These are phyloP conservation scores for Scutellaria galericulata DNA, from an alignment of 257 asterid genomes.

Conservation along the genomic window DNA sequence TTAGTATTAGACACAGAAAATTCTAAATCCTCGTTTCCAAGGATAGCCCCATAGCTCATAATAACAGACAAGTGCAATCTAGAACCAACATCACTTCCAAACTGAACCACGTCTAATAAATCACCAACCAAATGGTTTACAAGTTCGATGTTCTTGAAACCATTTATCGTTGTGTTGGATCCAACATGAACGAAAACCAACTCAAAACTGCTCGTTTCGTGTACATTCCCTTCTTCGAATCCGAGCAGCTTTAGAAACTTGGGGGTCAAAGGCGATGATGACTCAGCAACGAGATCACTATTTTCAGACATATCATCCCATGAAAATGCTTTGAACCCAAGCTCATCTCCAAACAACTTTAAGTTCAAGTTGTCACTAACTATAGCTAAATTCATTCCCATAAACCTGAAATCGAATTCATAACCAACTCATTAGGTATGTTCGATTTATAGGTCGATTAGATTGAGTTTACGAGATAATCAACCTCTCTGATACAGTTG, in stretches of 20 bases:
- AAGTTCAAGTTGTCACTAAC: slow-evolving; percentile 52
- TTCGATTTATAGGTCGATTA: not conserved
- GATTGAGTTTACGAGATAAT: slow-evolving; percentile 10
- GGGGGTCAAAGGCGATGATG: slow-evolving; percentile 43
- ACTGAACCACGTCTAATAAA: slow-evolving; percentile 43
- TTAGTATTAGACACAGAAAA: slow-evolving; percentile 42
- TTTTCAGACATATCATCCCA: slow-evolving; percentile 44
- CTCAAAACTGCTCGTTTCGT: slow-evolving; percentile 61
- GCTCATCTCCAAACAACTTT: slow-evolving; percentile 55
- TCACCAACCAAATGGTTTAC: slow-evolving; percentile 65
- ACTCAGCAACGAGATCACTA: slow-evolving; percentile 29
- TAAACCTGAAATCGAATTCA: slow-evolving; percentile 60
- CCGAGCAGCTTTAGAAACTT: slow-evolving; percentile 72
- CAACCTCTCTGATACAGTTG: slow-evolving; percentile 73
- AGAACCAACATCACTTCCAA: slow-evolving; percentile 57
- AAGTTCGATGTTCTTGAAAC: slow-evolving; percentile 48
- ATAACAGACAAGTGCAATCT: slow-evolving; percentile 76
- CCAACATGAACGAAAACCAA: slow-evolving; percentile 66
- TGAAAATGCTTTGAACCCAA: slow-evolving; percentile 57
- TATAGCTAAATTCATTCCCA: slow-evolving; percentile 87
- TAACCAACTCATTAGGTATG: not conserved
- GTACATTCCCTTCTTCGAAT: slow-evolving; percentile 64
- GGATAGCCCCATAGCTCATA: slow-evolving; percentile 74
- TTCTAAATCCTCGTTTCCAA: slow-evolving; percentile 43
- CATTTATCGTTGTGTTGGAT: slow-evolving; percentile 49